A percentile compares a stretch with the other conserved stretches of the same genome.
Evolutionary conservation across 257 asterid species (phyloP).

Genomic region (Petunia secreta): DNA sequence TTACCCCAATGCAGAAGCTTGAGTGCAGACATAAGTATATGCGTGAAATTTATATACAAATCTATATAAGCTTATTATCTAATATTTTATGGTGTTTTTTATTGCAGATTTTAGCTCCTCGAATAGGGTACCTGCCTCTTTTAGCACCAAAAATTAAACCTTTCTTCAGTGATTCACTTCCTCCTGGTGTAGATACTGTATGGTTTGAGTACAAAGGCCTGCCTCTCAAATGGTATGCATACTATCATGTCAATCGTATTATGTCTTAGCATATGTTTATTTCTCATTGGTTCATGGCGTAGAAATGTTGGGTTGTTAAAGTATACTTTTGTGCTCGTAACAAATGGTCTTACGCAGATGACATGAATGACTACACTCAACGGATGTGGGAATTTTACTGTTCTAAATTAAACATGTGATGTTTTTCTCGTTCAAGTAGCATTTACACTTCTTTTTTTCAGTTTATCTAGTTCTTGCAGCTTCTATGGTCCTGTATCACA

Average conservation of each 20-base stretch:
- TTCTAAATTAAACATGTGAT: not conserved
- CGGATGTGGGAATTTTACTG: not conserved
- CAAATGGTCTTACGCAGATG: not conserved
- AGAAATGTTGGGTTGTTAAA: not conserved
- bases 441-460: not conserved
- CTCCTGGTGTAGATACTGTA: slow-evolving; percentile 95
- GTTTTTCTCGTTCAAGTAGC: slow-evolving; percentile 13
- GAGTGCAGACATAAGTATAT: not conserved
- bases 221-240: slow-evolving; percentile 90
- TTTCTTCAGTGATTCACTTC: slow-evolving; percentile 82
- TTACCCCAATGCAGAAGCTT: not conserved
- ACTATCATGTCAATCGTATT: not conserved
- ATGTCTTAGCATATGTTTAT: not conserved
- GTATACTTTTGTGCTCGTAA: not conserved
- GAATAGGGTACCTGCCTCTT: slow-evolving; percentile 90
- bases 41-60: not conserved
- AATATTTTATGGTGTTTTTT: slow-evolving; percentile 29
- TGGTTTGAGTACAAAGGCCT: slow-evolving; percentile 98
- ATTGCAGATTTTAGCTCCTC: slow-evolving; percentile 89
- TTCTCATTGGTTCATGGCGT: not conserved
- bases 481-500: not conserved
- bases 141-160: slow-evolving; percentile 86
- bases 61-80: slow-evolving; percentile 8
- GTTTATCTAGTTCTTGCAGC: not conserved
- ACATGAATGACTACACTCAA: not conserved